Conservation (phyloP, 1,284 basidiomycete species). For the Boletus subluridellus region DNA sequence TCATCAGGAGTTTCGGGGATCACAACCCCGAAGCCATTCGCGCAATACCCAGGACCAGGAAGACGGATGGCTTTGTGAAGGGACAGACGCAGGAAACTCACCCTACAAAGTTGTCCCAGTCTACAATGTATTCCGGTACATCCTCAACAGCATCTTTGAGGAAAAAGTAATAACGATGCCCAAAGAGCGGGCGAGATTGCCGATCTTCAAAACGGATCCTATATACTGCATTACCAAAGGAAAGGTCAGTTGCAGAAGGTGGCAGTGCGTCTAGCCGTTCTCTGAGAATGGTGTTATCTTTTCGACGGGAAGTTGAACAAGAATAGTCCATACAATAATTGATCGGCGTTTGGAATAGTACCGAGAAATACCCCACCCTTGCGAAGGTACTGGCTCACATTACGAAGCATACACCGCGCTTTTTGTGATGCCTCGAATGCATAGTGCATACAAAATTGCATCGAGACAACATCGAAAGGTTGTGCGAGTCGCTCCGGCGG, state of each 20-base stretch:
- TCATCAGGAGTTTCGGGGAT: not conserved
- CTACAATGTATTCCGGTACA: slow-evolving; percentile 94
- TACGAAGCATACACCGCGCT: slow-evolving; percentile 88
- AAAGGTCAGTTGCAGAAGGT: slow-evolving; percentile 54
- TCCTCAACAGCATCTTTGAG: slow-evolving; percentile 94
- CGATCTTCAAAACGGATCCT: slow-evolving; percentile 80
- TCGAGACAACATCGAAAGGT: slow-evolving; percentile 90
- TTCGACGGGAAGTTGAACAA: slow-evolving; percentile 7
- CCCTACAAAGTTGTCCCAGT: slow-evolving; percentile 90
- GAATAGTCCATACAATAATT: slow-evolving; percentile 61
- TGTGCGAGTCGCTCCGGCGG: slow-evolving; percentile 52
- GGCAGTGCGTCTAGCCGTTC: slow-evolving; percentile 68
- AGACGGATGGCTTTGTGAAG: not conserved
- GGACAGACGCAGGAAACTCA: slow-evolving; percentile 40
- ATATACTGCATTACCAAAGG: slow-evolving; percentile 91
- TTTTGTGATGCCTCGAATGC: slow-evolving; percentile 90
- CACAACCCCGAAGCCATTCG: not conserved
- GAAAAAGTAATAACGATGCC: slow-evolving; percentile 93
- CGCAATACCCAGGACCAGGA: not conserved
- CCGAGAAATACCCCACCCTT: slow-evolving; percentile 89
- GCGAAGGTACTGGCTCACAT: slow-evolving; percentile 79
- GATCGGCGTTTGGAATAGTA: slow-evolving; percentile 86
- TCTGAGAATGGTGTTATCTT: slow-evolving; percentile 39
- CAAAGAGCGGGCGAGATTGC: slow-evolving; percentile 65
- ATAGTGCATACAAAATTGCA: slow-evolving; percentile 99